phyloP scores from a whole-genome alignment of 805 yeast species.

The Kodamaea kaohsiungensis region DNA sequence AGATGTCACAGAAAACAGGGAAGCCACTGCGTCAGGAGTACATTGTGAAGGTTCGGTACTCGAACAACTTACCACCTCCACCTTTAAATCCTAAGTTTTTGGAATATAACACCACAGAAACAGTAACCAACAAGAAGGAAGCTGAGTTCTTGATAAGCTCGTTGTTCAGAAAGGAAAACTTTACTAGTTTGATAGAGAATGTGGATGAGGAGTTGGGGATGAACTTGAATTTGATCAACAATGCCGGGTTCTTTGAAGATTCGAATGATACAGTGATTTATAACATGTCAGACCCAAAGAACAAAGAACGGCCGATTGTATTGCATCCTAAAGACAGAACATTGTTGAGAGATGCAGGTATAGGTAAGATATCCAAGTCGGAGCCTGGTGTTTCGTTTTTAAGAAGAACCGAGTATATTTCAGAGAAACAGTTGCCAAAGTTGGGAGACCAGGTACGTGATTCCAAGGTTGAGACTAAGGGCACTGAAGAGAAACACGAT shows the following conservation, averaged over 20 bases:
- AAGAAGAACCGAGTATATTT: constrained; percentile 91
- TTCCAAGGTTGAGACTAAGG: constrained; percentile 18
- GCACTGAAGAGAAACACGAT: constrained; percentile 34
- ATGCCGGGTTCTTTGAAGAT: constrained; percentile 68
- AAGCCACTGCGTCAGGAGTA: constrained; percentile 65
- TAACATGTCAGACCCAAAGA: constrained; percentile 24
- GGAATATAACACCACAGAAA: constrained; percentile 47
- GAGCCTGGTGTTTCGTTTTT: constrained; percentile 72
- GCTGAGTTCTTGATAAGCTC: constrained; percentile 61
- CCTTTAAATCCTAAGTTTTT: constrained; percentile 86
- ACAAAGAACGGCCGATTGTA: constrained; percentile 33
- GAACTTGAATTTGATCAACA: constrained; percentile 68
- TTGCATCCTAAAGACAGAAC: constrained; percentile 79
- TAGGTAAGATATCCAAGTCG: constrained; percentile 41
- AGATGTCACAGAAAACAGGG: background rate
- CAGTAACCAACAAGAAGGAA: constrained; percentile 37
- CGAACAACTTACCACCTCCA: constrained; percentile 90
- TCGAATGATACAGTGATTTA: constrained; percentile 49
- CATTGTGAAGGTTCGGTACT: constrained; percentile 79
- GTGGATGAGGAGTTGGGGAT: constrained; percentile 69
- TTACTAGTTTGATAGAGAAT: constrained; percentile 56
- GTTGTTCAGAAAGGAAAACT: constrained; percentile 72
- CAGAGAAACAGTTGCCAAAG: constrained; percentile 51
- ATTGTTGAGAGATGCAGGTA: constrained; percentile 77
- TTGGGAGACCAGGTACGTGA: constrained; percentile 18